phyloP scores from a whole-genome alignment of 78 protist genomes.

The Tieghemostelium lacteum region DNA sequence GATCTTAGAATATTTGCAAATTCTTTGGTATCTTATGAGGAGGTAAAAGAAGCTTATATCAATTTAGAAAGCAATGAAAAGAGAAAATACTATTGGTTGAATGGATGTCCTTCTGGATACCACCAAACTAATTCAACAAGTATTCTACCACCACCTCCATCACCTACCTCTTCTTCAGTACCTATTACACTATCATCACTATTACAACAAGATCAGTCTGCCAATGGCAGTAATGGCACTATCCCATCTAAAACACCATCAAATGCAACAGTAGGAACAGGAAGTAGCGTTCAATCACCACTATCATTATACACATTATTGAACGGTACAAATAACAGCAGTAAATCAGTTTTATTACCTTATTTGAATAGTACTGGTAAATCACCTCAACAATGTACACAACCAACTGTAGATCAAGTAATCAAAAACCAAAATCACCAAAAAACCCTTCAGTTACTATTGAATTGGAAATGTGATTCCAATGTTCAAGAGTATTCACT shows the following conservation, averaged over 20 bases:
- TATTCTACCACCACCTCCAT: not conserved
- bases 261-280: not conserved
- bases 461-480: slow-evolving; percentile 52
- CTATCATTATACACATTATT: slow-evolving; percentile 13
- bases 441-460: slow-evolving; percentile 17
- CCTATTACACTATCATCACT: not conserved
- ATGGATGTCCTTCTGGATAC: not conserved
- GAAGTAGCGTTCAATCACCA: slow-evolving; percentile 8
- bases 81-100: slow-evolving; percentile 38
- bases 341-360: not conserved
- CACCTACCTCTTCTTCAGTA: too few species aligned
- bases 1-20: not conserved
- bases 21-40: not conserved
- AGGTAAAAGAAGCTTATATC: slow-evolving; percentile 27
- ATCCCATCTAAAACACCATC: not conserved
- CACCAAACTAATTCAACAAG: not conserved
- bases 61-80: slow-evolving; percentile 16
- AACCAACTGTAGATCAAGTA: slow-evolving; percentile 39
- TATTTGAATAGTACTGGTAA: slow-evolving; percentile 15
- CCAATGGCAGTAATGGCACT: not conserved
- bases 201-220: not conserved
- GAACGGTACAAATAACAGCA: not conserved
- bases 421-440: not conserved
- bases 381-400: slow-evolving; percentile 55
- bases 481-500: slow-evolving; percentile 46